Evolutionary conservation across 192 early-diverging fungal genomes (phyloP), one percentile per base, ranked within the genome.

Genomic region (Thamnidium elegans): DNA sequence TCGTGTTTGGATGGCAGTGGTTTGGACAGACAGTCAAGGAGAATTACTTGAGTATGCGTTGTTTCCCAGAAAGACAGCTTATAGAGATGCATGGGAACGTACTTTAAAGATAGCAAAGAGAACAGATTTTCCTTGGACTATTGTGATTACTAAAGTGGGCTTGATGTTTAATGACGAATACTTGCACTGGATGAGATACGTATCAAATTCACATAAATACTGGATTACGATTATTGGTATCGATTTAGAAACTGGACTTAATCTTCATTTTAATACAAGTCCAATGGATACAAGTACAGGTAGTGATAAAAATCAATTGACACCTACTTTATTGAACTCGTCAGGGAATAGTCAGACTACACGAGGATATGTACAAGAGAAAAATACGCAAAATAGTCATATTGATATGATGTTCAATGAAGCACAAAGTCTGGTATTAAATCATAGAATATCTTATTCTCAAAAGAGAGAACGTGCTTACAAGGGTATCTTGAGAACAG

Each of bases 11-110:
- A 50, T 79, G 23, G 62, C 74, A 2, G 71, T 66, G 17, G 78
- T 82, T 1, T 82, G 77, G 75, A 75, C 68, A 6, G 77, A 82
- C 31, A 68, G 71, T 42, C 70, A 75, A 20, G 80, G 80, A 11
- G 75, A 82, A 50, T 60, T 79, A 62, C 53, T 79, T 9, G 77
- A 79, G 19, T 71, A 71, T 44, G 50, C 72, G 46, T 61, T 67
- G 4, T 50, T 73, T n/a, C 17, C 48, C 10, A 64, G 71, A 51
- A 23, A 62, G 9, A 23, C 50, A 10, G 59, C 69, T 2, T 53
- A 79, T 11, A 61, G 69, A n/a, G 74, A 79, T 32, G 64, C 74
- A 19, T 82, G 80, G 80, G 66, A 62, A 34, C 62, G 72, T 48
- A 75, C 80, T 1, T 39, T 65, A 15, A 61, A 70, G 13, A 67